These are phyloP conservation scores for Talaromyces sp. DNA, from an alignment of 2,329 filamentous ascomycete genomes.

Conservation along the genomic window DNA sequence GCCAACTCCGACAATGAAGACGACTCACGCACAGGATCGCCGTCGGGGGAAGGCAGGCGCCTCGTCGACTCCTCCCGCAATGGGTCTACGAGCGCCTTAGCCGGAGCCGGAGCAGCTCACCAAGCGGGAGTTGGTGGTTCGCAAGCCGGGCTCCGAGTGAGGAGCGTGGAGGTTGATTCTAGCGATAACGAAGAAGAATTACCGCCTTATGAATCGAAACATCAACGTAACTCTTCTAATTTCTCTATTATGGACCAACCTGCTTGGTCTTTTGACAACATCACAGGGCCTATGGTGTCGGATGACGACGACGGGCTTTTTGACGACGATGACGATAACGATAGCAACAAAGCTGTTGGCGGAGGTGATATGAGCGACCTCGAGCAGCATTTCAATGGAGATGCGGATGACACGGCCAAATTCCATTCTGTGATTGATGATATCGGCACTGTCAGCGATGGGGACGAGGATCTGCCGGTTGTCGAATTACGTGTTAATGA, in stretches of 20 bases:
- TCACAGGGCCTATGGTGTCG: slow-evolving; percentile 27
- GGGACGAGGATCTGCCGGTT: slow-evolving; percentile 41
- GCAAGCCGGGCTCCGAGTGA: slow-evolving; percentile 39
- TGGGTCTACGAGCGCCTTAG: slow-evolving; percentile 89
- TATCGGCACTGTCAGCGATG: slow-evolving; percentile 23
- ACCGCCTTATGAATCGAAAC: slow-evolving; percentile 31
- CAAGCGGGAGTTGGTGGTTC: slow-evolving; percentile 62
- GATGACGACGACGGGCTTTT: slow-evolving; percentile 31
- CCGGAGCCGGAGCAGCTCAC: slow-evolving; percentile 72
- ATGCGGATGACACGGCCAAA: slow-evolving; percentile 21
- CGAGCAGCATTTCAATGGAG: slow-evolving; percentile 25
- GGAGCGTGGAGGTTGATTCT: slow-evolving; percentile 27
- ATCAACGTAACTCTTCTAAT: slow-evolving; percentile 31
- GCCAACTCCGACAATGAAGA: slow-evolving; percentile 46
- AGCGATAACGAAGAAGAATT: slow-evolving; percentile 25
- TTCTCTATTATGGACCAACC: slow-evolving; percentile 24
- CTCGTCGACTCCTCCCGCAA: slow-evolving; percentile 81
- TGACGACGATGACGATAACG: slow-evolving; percentile 29
- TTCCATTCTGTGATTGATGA: slow-evolving; percentile 12
- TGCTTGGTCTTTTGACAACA: slow-evolving; percentile 39
- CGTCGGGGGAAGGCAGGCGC: slow-evolving; percentile 79
- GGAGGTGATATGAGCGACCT: slow-evolving; percentile 32
- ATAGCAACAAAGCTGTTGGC: slow-evolving; percentile 41
- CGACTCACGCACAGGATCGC: slow-evolving; percentile 46
- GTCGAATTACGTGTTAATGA: slow-evolving; percentile 41